Conservation (phyloP, 2,329 filamentous ascomycete genomes). For the Xylariomycetidae sp. region DNA sequence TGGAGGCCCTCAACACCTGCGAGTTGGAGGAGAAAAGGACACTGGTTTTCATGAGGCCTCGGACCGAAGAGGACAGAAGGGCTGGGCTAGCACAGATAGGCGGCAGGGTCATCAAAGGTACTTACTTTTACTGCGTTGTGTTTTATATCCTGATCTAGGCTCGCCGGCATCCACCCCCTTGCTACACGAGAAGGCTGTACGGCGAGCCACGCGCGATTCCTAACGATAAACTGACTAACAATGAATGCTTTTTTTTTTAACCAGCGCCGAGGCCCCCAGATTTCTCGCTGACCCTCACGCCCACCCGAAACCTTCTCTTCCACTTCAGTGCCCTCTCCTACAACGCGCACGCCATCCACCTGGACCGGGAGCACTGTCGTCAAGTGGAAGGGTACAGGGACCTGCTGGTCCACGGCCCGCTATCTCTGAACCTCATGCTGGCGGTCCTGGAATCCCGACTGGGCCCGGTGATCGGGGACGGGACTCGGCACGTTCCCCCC, state of each 20-base stretch:
- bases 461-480: slow-evolving; percentile 14
- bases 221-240: too few species aligned
- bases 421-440: slow-evolving; percentile 74
- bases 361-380: slow-evolving; percentile 67
- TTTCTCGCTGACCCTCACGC: slow-evolving; percentile 51
- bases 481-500: too few species aligned
- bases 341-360: slow-evolving; percentile 89
- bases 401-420: slow-evolving; percentile 80
- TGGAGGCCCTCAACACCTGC: slow-evolving; percentile 2
- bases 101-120: slow-evolving; percentile 23
- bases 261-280: slow-evolving; percentile 30
- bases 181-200: too few species aligned
- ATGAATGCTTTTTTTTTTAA: too few species aligned
- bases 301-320: slow-evolving; percentile 71
- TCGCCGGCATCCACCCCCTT: slow-evolving; percentile 14
- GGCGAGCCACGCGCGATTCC: too few species aligned
- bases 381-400: slow-evolving; percentile 69
- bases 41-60: slow-evolving; percentile 47
- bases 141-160: too few species aligned
- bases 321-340: slow-evolving; percentile 87
- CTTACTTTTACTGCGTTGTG: too few species aligned
- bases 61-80: slow-evolving; percentile 13
- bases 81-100: too few species aligned
- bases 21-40: slow-evolving; percentile 43
- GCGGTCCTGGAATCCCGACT: slow-evolving; percentile 54